Conservation (phyloP, 2,329 filamentous ascomycete genomes). For the Zarea fungicola region DNA sequence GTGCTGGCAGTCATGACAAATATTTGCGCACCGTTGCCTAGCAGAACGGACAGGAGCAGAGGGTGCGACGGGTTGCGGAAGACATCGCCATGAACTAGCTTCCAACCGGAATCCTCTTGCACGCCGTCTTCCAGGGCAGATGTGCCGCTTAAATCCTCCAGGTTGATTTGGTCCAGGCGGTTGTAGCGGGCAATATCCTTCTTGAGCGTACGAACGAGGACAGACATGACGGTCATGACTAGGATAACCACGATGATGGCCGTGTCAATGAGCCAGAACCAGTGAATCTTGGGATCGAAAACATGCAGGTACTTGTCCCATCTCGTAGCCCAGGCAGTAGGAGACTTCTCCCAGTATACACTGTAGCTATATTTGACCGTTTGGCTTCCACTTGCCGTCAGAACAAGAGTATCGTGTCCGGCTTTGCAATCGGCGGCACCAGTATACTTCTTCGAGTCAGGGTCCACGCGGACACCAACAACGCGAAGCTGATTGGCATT, state of each 20-base stretch:
- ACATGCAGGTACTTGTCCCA: slow-evolving; percentile 99
- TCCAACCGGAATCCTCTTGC: slow-evolving; percentile 98
- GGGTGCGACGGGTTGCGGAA: slow-evolving; percentile 84
- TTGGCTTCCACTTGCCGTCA: slow-evolving; percentile 54
- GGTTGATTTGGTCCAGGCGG: slow-evolving; percentile 80
- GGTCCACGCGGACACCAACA: slow-evolving; percentile 86
- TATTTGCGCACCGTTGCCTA: slow-evolving; percentile 91
- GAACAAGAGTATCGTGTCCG: slow-evolving; percentile 50
- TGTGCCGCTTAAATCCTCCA: slow-evolving; percentile 82
- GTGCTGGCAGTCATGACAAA: slow-evolving; percentile 97
- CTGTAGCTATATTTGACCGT: slow-evolving; percentile 84
- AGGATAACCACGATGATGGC: slow-evolving; percentile 92
- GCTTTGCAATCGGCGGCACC: slow-evolving; percentile 59
- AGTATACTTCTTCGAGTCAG: slow-evolving; percentile 62
- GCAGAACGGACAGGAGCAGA: slow-evolving; percentile 76
- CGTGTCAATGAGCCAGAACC: slow-evolving; percentile 97
- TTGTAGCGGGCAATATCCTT: slow-evolving; percentile 98
- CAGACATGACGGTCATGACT: slow-evolving; percentile 86
- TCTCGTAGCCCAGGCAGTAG: slow-evolving; percentile 88
- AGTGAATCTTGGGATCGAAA: slow-evolving; percentile 96
- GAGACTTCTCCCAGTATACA: slow-evolving; percentile 79
- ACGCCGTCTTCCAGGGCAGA: slow-evolving; percentile 83
- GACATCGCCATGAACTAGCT: slow-evolving; percentile 94
- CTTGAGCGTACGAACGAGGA: slow-evolving; percentile 78
- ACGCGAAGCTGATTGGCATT: slow-evolving; percentile 70